Percentiles rank a stretch among this genome's conserved stretches.
Evolutionary conservation across 805 yeast species (phyloP).

Genomic region (Candida koratica): DNA sequence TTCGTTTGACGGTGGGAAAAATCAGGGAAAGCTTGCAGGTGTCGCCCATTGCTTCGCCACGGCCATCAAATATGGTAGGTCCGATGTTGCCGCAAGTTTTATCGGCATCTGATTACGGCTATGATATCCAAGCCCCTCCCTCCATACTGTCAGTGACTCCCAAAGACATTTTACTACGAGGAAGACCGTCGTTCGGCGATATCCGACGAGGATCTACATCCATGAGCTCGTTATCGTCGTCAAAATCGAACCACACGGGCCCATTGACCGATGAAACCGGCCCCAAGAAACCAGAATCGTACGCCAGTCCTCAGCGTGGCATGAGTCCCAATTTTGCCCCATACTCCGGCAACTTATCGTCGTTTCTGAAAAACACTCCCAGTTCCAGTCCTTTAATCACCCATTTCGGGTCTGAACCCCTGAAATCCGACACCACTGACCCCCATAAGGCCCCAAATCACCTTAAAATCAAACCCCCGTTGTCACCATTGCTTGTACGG

Average conservation of each 20-base stretch:
- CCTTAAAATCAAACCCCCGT: slow-evolving; percentile 51
- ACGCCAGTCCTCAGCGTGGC: slow-evolving; percentile 54
- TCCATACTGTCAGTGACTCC: slow-evolving; percentile 41
- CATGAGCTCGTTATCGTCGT: slow-evolving; percentile 17
- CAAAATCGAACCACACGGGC: slow-evolving; percentile 20
- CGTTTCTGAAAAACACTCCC: slow-evolving; percentile 55
- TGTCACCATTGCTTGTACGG: slow-evolving; percentile 76
- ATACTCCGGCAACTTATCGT: slow-evolving; percentile 45
- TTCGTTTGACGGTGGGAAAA: slow-evolving; percentile 57
- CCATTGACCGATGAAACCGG: slow-evolving; percentile 28
- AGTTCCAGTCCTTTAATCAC: slow-evolving; percentile 17
- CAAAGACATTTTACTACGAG: slow-evolving; percentile 35
- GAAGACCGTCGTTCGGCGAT: slow-evolving; percentile 15
- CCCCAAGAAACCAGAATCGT: slow-evolving; percentile 15
- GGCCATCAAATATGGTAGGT: neutral
- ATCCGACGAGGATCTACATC: slow-evolving; percentile 14
- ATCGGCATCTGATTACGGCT: neutral
- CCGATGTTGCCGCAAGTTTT: neutral
- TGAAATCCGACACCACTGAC: neutral
- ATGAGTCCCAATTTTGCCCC: slow-evolving; percentile 45
- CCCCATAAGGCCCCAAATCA: neutral
- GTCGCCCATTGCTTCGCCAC: slow-evolving; percentile 21
- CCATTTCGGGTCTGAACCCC: slow-evolving; percentile 6
- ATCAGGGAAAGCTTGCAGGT: slow-evolving; percentile 35
- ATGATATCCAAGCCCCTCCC: slow-evolving; percentile 15